A percentile compares a stretch with the other conserved stretches of the same genome.
phyloP scores from a whole-genome alignment of 2,329 filamentous ascomycete genomes.

The Cytospora paraplurivora region DNA sequence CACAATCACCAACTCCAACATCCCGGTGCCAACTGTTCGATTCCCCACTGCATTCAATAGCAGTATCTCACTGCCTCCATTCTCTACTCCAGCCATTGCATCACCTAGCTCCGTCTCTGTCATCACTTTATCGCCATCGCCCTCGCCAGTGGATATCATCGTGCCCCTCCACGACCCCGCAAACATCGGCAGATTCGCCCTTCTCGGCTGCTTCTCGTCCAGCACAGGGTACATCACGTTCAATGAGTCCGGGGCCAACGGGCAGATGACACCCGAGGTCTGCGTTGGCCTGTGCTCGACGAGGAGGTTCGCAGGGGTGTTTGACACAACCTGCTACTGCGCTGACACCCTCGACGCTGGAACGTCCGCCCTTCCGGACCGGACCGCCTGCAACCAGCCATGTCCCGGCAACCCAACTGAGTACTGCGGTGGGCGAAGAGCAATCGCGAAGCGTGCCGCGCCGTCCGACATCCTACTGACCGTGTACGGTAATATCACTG shows the following conservation, averaged over 20 bases:
- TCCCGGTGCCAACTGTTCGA: neutral
- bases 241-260: slow-evolving; percentile 30
- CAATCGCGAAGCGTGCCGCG: slow-evolving; percentile 32
- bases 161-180: slow-evolving; percentile 21
- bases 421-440: slow-evolving; percentile 45
- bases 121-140: slow-evolving; percentile 9
- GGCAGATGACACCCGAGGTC: slow-evolving; percentile 25
- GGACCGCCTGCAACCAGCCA: slow-evolving; percentile 39
- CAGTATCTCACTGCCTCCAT: neutral
- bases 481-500: slow-evolving; percentile 44
- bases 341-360: slow-evolving; percentile 44
- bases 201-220: slow-evolving; percentile 37
- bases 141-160: slow-evolving; percentile 17
- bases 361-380: slow-evolving; percentile 40
- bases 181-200: slow-evolving; percentile 21
- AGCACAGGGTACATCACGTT: slow-evolving; percentile 52
- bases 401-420: slow-evolving; percentile 46
- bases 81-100: neutral
- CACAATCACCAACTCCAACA: neutral
- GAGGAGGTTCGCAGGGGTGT: slow-evolving; percentile 23
- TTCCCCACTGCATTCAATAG: neutral
- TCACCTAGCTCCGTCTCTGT: slow-evolving; percentile 12
- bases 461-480: slow-evolving; percentile 43
- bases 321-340: slow-evolving; percentile 45
- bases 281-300: slow-evolving; percentile 18